phyloP scores from a whole-genome alignment of 805 yeast species.

The Metschnikowia kunwiensis region DNA sequence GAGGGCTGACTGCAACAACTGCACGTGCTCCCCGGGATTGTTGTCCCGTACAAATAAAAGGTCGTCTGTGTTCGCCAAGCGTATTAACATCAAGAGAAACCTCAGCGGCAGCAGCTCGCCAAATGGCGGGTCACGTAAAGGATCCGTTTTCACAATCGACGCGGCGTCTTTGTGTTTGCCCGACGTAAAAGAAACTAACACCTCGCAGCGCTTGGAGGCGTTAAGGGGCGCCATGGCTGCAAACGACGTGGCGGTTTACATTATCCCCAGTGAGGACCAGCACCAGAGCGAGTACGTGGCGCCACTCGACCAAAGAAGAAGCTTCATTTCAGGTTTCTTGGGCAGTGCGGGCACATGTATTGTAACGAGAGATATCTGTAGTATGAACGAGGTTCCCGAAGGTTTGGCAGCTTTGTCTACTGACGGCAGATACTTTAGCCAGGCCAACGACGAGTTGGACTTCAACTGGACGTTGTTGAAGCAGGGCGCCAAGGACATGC shows the following conservation, averaged over 20 bases:
- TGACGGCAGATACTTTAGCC: conserved; percentile 60
- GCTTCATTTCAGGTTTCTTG: conserved; percentile 80
- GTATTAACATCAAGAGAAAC: conserved; percentile 22
- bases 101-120: conserved; percentile 19
- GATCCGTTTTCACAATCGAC: conserved; percentile 45
- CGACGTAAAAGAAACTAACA: conserved; percentile 48
- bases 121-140: conserved; percentile 33
- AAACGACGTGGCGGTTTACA: conserved; percentile 66
- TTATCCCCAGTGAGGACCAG: conserved; percentile 85
- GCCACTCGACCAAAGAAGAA: conserved; percentile 75
- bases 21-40: conserved; percentile 83
- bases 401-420: conserved; percentile 56
- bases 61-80: conserved; percentile 50
- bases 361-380: conserved; percentile 58
- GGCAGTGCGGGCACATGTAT: conserved; percentile 94
- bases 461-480: conserved; percentile 56
- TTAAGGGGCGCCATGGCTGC: conserved; percentile 65
- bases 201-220: conserved; percentile 46
- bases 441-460: conserved; percentile 56
- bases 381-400: conserved; percentile 51
- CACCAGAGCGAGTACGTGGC: conserved; percentile 92
- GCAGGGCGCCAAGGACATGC: conserved; percentile 49
- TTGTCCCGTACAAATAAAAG: conserved; percentile 64
- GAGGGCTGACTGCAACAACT: conserved; percentile 58
- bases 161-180: conserved; percentile 41